A percentile compares a stretch with the other conserved stretches of the same genome.
phyloP scores from a whole-genome alignment of 345 rosid genomes.

The Eutrema yunnanense region DNA sequence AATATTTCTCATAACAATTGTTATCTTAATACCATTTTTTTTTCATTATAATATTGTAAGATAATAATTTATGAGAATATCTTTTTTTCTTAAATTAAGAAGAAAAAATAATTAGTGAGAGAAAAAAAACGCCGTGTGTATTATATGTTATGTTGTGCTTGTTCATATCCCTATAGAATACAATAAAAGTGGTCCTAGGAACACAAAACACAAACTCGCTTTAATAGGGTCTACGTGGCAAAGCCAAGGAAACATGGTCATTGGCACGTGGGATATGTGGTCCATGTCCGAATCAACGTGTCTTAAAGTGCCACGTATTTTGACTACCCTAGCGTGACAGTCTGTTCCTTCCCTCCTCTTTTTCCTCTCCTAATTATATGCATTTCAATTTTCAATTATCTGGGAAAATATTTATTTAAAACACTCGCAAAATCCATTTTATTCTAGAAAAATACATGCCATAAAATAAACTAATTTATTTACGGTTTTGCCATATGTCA shows the following conservation, averaged over 20 bases:
- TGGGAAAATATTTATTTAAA: too few relatives aligned
- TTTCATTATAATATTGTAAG: too few relatives aligned
- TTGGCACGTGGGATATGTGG: constrained; percentile 30
- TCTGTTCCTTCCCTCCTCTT: neutral
- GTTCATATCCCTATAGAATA: neutral
- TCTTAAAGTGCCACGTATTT: constrained; percentile 22
- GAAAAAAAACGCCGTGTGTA: constrained; percentile 7
- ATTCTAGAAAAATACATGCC: too few relatives aligned
- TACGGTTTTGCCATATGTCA: too few relatives aligned
- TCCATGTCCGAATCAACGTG: constrained; percentile 22
- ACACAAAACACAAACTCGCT: constrained; percentile 26
- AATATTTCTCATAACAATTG: too few relatives aligned
- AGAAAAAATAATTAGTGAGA: neutral
- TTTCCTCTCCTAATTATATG: too few relatives aligned
- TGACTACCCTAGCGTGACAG: constrained; percentile 11
- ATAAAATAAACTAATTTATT: too few relatives aligned
- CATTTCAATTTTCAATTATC: too few relatives aligned
- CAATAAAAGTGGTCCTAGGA: constrained; percentile 22
- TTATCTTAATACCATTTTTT: too few relatives aligned
- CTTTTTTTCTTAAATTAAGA: too few relatives aligned
- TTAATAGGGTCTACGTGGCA: constrained; percentile 22
- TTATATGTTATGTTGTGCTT: constrained; percentile 11
- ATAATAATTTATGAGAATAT: too few relatives aligned
- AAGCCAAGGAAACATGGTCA: constrained; percentile 25
- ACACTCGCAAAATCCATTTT: too few relatives aligned